These are phyloP conservation scores for Cupressus sempervirens DNA, from an alignment of 75 land plant species.

Conservation along the genomic window DNA sequence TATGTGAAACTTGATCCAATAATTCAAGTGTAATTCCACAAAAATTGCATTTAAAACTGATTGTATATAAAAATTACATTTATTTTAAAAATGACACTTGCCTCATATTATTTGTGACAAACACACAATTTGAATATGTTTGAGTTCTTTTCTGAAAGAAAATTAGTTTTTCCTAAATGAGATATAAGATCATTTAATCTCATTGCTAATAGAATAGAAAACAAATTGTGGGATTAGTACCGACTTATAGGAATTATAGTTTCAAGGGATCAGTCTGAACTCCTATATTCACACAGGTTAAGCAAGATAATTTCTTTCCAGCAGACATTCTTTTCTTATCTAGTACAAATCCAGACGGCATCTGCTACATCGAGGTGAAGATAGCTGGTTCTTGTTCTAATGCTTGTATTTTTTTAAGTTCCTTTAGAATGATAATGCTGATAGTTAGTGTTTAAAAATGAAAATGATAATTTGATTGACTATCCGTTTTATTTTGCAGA, in stretches of 20 bases:
- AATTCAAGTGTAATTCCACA: background rate
- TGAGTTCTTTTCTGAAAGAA: background rate
- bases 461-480: background rate
- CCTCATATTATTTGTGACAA: background rate
- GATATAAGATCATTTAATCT: background rate
- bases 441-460: background rate
- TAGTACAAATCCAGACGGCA: slow-evolving; percentile 95
- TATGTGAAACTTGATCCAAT: background rate
- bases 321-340: slow-evolving; percentile 94
- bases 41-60: background rate
- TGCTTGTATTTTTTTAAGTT: slow-evolving; percentile 4
- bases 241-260: background rate
- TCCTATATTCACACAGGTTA: slow-evolving; percentile 48
- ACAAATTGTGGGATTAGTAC: background rate
- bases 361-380: slow-evolving; percentile 93
- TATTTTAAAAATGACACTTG: background rate
- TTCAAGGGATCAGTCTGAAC: background rate
- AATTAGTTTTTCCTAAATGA: background rate
- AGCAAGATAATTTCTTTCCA: slow-evolving; percentile 88
- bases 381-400: slow-evolving; percentile 1
- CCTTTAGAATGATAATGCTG: background rate
- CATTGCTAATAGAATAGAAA: background rate
- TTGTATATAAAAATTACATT: background rate
- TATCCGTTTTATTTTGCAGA: slow-evolving; percentile 41
- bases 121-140: background rate